Base-by-base conservation (phyloP, 768 basidiomycete genomes). In the Hygrophoropsis aurantiaca region DNA sequence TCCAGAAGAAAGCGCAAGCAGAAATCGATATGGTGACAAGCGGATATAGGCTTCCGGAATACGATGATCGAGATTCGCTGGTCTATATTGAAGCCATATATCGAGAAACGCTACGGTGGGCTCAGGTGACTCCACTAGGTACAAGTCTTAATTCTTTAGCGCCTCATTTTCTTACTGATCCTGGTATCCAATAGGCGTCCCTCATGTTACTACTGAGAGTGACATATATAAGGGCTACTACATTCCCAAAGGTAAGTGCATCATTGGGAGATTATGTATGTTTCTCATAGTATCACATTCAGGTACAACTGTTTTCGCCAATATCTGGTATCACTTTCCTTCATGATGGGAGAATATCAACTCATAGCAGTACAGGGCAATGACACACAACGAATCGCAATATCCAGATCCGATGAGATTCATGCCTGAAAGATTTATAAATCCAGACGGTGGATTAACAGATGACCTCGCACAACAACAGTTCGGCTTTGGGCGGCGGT, bases 151-250 rank as follows among this genome's bases (percentile, higher is more conserved):
- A n/a, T n/a, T n/a, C n/a, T n/a, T n/a, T n/a, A n/a, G n/a, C n/a
- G n/a, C n/a, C n/a, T 13, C 27, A 30, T 30, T 13, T 30, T 13
- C 7, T 30, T 13, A 30, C 27, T 30, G 27, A 30, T 13, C 27
- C 13, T 13, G 13, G 7, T 30, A 13, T 6, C 27, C 27, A 7
- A 0, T 54, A 58, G 69, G 69, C 5, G 52, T 64, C 1, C 57
- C 64, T 3, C 70, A 71, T 41, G 42, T 55, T 15, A 42, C 52
- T 1, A 56, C 50, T 2, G 59, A 60, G 30, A 54, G 69, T 44
- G 67, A 67, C 49, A 49, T 60, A 9, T 69, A 66, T 43, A 44
- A 54, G 2, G 68, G 64, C 0, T 64, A 59, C 49, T 58, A 51
- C 24, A 58, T 72, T 23, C 71, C 70, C 0, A 61, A 62, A 36